Evolutionary conservation across 2,329 filamentous ascomycete genomes (phyloP).

Genomic region (Penicillium sp.): DNA sequence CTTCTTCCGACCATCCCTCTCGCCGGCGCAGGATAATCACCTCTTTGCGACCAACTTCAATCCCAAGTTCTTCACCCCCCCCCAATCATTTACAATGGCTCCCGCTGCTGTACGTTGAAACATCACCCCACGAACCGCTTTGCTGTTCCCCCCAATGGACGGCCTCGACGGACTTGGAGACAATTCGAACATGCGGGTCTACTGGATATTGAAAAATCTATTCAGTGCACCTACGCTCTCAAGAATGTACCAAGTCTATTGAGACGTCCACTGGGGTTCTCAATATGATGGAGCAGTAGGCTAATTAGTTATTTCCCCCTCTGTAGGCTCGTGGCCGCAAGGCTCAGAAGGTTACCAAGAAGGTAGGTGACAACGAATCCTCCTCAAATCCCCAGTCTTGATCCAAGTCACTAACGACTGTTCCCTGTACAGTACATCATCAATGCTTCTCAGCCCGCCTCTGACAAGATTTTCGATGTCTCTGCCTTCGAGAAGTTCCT

Average conservation of each 20-base stretch:
- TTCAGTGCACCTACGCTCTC: background rate
- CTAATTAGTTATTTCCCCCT: conserved; percentile 70
- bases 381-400: background rate
- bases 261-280: conserved; percentile 28
- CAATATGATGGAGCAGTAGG: conserved; percentile 76
- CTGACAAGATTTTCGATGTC: conserved; percentile 99
- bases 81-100: conserved; percentile 67
- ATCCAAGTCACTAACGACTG: conserved; percentile 8
- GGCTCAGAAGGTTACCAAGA: conserved; percentile 55
- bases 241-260: conserved; percentile 1
- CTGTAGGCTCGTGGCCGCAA: conserved; percentile 51
- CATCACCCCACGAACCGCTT: conserved; percentile 66
- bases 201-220: conserved; percentile 32
- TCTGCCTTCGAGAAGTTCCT: conserved; percentile 99
- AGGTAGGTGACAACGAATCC: conserved; percentile 40
- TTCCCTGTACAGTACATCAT: conserved; percentile 79
- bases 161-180: conserved; percentile 26
- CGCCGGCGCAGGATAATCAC: conserved; percentile 82
- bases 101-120: conserved; percentile 78
- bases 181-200: conserved; percentile 2
- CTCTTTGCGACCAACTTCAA: conserved; percentile 70
- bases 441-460: conserved; percentile 97
- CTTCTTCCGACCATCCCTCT: conserved; percentile 36
- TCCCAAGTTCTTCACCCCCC: conserved; percentile 44
- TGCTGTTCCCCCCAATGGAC: conserved; percentile 75